A percentile compares a stretch with the other conserved stretches of the same genome.
Conservation (phyloP, 768 basidiomycete species). For the Suillus alpinus region DNA sequence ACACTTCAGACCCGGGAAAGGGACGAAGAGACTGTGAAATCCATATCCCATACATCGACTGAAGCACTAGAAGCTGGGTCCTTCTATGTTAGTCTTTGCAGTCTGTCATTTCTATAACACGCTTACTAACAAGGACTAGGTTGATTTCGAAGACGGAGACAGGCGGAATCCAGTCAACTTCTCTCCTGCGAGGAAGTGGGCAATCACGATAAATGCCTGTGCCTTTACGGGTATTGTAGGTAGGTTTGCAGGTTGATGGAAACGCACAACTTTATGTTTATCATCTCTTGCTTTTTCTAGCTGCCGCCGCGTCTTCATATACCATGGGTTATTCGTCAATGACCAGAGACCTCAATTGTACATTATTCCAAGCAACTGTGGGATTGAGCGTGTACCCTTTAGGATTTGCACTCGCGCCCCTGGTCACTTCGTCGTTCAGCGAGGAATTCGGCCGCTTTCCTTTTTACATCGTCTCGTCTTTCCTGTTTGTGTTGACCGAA, state of each 20-base stretch:
- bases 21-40: neutral
- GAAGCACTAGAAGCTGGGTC: constrained; percentile 1
- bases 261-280: neutral
- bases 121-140: constrained; percentile 22
- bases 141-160: constrained; percentile 40
- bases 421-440: constrained; percentile 66
- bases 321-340: constrained; percentile 57
- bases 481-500: constrained; percentile 52
- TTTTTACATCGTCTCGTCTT: constrained; percentile 49
- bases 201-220: constrained; percentile 34
- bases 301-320: constrained; percentile 50
- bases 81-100: constrained; percentile 11
- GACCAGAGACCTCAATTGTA: constrained; percentile 44
- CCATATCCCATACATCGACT: neutral
- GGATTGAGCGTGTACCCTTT: constrained; percentile 54
- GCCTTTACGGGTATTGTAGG: constrained; percentile 32
- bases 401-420: constrained; percentile 61
- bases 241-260: constrained; percentile 10
- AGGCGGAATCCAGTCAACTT: constrained; percentile 40
- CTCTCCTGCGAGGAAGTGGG: constrained; percentile 39
- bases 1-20: too few relatives aligned
- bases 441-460: constrained; percentile 71
- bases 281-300: constrained; percentile 26
- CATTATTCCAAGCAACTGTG: constrained; percentile 43
- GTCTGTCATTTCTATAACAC: neutral